phyloP scores from a whole-genome alignment of 2,329 filamentous ascomycete species.

The Coniochaeta sp. region DNA sequence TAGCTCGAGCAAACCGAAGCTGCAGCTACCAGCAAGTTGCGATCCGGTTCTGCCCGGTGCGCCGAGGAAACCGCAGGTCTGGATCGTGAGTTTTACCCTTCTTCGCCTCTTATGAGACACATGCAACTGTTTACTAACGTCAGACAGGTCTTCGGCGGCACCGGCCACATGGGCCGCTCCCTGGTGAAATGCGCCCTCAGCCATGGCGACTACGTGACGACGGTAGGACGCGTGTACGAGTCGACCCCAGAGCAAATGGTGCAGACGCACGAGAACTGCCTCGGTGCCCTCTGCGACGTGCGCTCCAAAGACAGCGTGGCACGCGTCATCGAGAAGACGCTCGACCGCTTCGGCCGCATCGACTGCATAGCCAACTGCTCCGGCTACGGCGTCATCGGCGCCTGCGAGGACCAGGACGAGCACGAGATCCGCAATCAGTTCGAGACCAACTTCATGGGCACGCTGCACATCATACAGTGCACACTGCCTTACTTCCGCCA shows the following conservation, averaged over 20 bases:
- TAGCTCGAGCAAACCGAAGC: conserved; percentile 25
- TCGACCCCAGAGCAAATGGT: conserved; percentile 67
- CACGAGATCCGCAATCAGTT: conserved; percentile 93
- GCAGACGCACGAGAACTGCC: conserved; percentile 62
- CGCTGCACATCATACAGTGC: conserved; percentile 84
- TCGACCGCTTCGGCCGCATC: conserved; percentile 70
- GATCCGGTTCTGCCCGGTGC: conserved; percentile 71
- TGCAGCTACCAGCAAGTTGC: conserved; percentile 73
- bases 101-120: conserved; percentile 4
- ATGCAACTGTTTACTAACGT: conserved; percentile 2
- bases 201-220: conserved; percentile 76
- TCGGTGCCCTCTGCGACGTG: conserved; percentile 85
- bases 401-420: conserved; percentile 95
- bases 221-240: conserved; percentile 78
- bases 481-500: conserved; percentile 82
- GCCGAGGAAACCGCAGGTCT: conserved; percentile 69
- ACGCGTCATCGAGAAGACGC: conserved; percentile 60
- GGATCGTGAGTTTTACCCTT: conserved; percentile 61
- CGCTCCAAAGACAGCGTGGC: conserved; percentile 72
- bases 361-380: conserved; percentile 92
- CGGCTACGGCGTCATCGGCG: conserved; percentile 89
- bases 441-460: conserved; percentile 96
- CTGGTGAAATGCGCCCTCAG: conserved; percentile 76
- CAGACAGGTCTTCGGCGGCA: conserved; percentile 78
- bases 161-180: conserved; percentile 92